Conservation (phyloP, 129 eudicot genomes). For the Gnaphalium uliginosum region DNA sequence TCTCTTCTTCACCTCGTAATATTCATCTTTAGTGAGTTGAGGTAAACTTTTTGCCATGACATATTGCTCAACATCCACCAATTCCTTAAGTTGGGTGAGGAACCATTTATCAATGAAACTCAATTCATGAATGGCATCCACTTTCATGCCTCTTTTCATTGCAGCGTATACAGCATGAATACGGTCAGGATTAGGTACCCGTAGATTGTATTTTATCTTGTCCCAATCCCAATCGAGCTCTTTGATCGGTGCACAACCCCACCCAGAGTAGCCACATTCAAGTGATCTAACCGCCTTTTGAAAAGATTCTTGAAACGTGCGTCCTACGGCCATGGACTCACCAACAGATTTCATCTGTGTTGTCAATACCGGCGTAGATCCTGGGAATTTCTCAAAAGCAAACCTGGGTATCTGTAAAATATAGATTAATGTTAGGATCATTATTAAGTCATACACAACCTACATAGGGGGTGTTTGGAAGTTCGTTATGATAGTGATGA, state of each 20-base stretch:
- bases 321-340: conserved; percentile 98
- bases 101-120: conserved; percentile 87
- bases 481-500: background rate
- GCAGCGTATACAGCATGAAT: conserved; percentile 90
- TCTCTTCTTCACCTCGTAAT: conserved; percentile 77
- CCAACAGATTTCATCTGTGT: conserved; percentile 99
- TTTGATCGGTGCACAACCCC: conserved; percentile 91
- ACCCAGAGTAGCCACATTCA: conserved; percentile 82
- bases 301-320: conserved; percentile 96
- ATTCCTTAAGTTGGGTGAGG: conserved; percentile 86
- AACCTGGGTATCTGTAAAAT: conserved; percentile 82
- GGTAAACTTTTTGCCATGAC: conserved; percentile 57
- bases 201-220: conserved; percentile 71
- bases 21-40: conserved; percentile 64
- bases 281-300: conserved; percentile 92
- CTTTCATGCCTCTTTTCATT: conserved; percentile 83
- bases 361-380: conserved; percentile 75
- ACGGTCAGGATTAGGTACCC: conserved; percentile 93
- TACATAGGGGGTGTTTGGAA: background rate
- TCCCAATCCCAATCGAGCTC: conserved; percentile 96
- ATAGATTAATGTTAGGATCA: conserved; percentile 2
- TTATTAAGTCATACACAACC: background rate
- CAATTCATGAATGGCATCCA: conserved; percentile 75
- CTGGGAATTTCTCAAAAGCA: conserved; percentile 97
- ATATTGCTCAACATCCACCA: conserved; percentile 80